Conservation (phyloP, 495 filamentous ascomycete genomes). For the Patellaria atrata region DNA sequence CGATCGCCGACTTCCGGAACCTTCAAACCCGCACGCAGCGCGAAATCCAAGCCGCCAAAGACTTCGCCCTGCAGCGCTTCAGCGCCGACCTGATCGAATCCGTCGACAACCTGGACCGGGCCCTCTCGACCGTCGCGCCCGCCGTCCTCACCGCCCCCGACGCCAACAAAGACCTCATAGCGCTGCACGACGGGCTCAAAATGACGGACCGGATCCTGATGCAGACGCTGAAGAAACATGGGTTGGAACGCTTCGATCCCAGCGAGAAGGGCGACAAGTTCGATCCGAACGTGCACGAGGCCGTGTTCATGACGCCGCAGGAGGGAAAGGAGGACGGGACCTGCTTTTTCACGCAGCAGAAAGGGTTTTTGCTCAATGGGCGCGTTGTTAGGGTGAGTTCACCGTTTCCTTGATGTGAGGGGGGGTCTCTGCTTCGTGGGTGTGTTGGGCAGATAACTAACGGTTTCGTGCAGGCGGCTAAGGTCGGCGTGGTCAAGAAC, state of each 20-base stretch:
- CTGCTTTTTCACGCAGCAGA: constrained; percentile 85
- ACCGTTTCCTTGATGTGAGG: constrained; percentile 1
- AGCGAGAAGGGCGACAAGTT: constrained; percentile 55
- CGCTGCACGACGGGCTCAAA: constrained; percentile 73
- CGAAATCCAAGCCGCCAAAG: constrained; percentile 69
- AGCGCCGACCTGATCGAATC: constrained; percentile 85
- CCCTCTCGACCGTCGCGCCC: constrained; percentile 60
- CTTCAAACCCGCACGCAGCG: constrained; percentile 88
- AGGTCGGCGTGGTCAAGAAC: constrained; percentile 84
- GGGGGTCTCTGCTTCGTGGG: constrained; percentile 1
- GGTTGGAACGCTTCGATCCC: constrained; percentile 73
- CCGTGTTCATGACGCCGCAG: constrained; percentile 80
- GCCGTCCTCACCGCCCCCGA: constrained; percentile 45
- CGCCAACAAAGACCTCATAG: constrained; percentile 50
- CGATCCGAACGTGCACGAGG: constrained; percentile 92
- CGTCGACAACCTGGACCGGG: constrained; percentile 94
- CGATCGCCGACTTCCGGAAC: constrained; percentile 91
- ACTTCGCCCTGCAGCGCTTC: constrained; percentile 92
- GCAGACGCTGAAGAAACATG: constrained; percentile 82
- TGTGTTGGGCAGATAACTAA: constrained; percentile 4
- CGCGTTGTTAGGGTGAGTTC: constrained; percentile 59
- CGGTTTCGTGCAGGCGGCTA: constrained; percentile 45
- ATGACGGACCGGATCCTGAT: constrained; percentile 90
- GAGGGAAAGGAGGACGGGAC: constrained; percentile 74
- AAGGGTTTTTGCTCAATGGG: constrained; percentile 86